A percentile compares a stretch with the other conserved stretches of the same genome.
Conservation (phyloP, 768 basidiomycete genomes). For the Collybia mongolica region DNA sequence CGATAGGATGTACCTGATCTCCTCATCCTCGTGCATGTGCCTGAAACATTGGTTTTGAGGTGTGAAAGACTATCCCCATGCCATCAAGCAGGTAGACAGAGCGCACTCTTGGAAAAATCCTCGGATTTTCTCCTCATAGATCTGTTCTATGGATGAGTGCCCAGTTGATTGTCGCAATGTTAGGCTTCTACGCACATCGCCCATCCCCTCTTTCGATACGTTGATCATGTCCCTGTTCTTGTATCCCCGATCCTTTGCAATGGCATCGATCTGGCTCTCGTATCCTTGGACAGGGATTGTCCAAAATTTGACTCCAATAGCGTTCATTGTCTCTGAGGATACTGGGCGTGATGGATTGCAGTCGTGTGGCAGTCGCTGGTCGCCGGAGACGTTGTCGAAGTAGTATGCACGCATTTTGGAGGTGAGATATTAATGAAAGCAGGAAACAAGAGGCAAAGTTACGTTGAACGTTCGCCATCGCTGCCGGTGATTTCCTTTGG, state of each 20-base stretch:
- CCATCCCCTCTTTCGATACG: conserved; percentile 75
- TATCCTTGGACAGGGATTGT: conserved; percentile 62
- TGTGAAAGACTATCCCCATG: neutral
- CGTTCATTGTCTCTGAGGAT: conserved; percentile 41
- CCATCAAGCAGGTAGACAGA: neutral
- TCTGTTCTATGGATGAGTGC: conserved; percentile 17
- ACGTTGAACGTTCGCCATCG: too few species aligned
- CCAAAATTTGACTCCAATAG: conserved; percentile 68
- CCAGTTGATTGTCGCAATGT: neutral
- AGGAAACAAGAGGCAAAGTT: neutral
- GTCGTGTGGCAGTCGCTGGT: conserved; percentile 83
- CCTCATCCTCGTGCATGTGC: conserved; percentile 95
- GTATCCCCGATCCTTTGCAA: conserved; percentile 72
- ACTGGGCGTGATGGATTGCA: conserved; percentile 59
- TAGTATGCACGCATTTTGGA: conserved; percentile 69
- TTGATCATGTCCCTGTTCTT: conserved; percentile 83
- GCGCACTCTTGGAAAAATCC: conserved; percentile 81
- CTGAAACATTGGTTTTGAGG: conserved; percentile 32
- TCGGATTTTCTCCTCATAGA: conserved; percentile 81
- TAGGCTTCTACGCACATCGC: conserved; percentile 49
- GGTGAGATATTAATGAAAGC: neutral
- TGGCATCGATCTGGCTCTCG: conserved; percentile 51
- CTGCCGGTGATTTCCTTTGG: too few species aligned
- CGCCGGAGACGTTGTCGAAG: conserved; percentile 71
- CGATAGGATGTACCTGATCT: conserved; percentile 83